Percentiles rank a stretch among this genome's conserved stretches.
These are phyloP conservation scores for Sonneratia caseolaris DNA, from an alignment of 345 rosid genomes.

Conservation along the genomic window DNA sequence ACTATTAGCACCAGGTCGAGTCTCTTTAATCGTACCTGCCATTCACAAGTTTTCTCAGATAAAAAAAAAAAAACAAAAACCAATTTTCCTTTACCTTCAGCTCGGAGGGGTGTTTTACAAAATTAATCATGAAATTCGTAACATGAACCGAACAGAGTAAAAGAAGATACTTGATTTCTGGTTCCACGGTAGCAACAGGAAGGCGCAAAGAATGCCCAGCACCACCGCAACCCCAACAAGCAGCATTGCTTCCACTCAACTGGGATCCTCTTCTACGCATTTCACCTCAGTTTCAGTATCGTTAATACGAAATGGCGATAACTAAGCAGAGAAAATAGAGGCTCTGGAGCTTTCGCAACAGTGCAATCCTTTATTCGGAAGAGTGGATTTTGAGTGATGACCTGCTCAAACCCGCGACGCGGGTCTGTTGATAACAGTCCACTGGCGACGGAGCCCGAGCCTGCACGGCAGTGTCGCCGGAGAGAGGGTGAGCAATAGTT, in stretches of 20 bases:
- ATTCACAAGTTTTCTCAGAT: background rate
- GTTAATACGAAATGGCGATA: background rate
- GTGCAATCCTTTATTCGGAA: background rate
- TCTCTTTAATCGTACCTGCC: constrained; percentile 6
- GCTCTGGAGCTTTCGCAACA: background rate
- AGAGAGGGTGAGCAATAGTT: background rate
- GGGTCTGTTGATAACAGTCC: background rate
- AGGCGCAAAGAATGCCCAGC: constrained; percentile 9
- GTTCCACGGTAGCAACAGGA: constrained; percentile 12
- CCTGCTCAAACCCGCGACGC: background rate
- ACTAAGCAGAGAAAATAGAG: background rate
- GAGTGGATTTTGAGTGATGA: background rate
- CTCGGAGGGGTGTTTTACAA: background rate
- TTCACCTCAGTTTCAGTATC: background rate
- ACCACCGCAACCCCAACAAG: constrained; percentile 8
- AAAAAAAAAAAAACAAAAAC: background rate
- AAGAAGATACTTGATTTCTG: constrained; percentile 4
- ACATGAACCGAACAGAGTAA: background rate
- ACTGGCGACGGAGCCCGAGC: background rate
- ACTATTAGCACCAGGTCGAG: background rate
- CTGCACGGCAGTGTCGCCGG: background rate
- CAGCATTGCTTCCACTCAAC: constrained; percentile 6
- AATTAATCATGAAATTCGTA: background rate
- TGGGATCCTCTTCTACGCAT: background rate
- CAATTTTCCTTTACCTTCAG: background rate